Evolutionary conservation across 257 asterid genomes (phyloP), one percentile per base, ranked within the genome.

Genomic region (Solanum commersonii): DNA sequence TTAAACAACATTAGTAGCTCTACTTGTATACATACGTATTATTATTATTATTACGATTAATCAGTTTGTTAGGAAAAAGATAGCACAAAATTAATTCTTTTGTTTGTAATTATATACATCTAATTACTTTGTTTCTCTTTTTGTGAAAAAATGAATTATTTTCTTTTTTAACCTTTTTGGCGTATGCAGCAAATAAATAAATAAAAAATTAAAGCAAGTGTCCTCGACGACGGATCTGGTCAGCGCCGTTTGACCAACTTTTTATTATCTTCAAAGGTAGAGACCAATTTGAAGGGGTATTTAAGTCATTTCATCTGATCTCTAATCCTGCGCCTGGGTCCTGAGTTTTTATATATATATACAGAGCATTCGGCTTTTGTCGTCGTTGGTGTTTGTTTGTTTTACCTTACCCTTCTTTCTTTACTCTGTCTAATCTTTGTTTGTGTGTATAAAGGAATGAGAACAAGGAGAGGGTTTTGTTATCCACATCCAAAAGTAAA

Each of bases 141-240:
- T 20, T 33, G 42, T 72, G 6, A 71, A 72, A 71, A 34, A 79
- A 60, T 77, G 84, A 77, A 7, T 70, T 70, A 70, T 84, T 84
- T 52, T 31, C 34, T 22, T 44, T 56, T 8, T 44, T 3, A 27
- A 33, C 18, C 68, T 29, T 81, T 49, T 49, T 29, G 33, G 27
- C 11, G 84, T 85, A 85, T 34, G 52, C 72, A 56, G 29, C 29
- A 35, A 33, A 40, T 12, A 40, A 16, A 46, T 6, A 10, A 72
- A 67, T 34, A 20, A 23, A 83, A n/a, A 37, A 85, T 65, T n/a
- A 79, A 85, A 63, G 84, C 46, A 84, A 56, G 84, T 83, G 35
- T 86, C 88, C 86, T 87, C 52, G 72, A 73, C 77, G 92, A 91
- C 93, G 92, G 92, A 94, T 94, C 93, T 91, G 94, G 98, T 95